phyloP scores from a whole-genome alignment of 2,329 filamentous ascomycete species.

The Zasmidium citrigriseum region DNA sequence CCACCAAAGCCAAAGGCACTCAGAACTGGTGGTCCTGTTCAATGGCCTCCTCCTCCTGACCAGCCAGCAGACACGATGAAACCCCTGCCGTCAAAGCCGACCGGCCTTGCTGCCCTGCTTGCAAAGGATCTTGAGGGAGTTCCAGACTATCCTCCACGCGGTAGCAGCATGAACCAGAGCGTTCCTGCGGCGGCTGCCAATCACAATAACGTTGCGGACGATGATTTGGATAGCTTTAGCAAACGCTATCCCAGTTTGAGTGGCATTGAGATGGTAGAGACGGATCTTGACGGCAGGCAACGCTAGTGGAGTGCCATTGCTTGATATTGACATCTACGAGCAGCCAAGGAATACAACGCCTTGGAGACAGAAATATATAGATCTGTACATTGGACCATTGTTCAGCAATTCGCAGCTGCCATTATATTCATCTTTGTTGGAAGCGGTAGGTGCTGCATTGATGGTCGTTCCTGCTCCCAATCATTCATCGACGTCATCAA shows the following conservation, averaged over 20 bases:
- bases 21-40: conserved; percentile 44
- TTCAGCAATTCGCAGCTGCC: not conserved
- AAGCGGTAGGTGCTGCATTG: too few relatives aligned
- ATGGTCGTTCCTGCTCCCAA: not conserved
- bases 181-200: not conserved
- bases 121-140: conserved; percentile 41
- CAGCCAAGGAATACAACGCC: not conserved
- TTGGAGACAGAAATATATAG: not conserved
- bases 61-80: conserved; percentile 1
- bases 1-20: conserved; percentile 64
- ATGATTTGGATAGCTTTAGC: conserved; percentile 58
- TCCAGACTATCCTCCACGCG: conserved; percentile 33
- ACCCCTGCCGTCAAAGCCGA: conserved; percentile 14
- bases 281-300: conserved; percentile 26
- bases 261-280: conserved; percentile 82
- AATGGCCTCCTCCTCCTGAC: conserved; percentile 22
- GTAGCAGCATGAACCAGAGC: conserved; percentile 9
- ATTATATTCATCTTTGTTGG: too few relatives aligned
- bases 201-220: conserved; percentile 1
- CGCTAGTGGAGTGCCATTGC: not conserved
- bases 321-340: not conserved
- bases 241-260: conserved; percentile 85
- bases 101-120: conserved; percentile 37
- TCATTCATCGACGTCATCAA: not conserved
- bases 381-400: not conserved